Evolutionary conservation across 129 eudicot genomes (phyloP).

Genomic region (Flaveria linearis): DNA sequence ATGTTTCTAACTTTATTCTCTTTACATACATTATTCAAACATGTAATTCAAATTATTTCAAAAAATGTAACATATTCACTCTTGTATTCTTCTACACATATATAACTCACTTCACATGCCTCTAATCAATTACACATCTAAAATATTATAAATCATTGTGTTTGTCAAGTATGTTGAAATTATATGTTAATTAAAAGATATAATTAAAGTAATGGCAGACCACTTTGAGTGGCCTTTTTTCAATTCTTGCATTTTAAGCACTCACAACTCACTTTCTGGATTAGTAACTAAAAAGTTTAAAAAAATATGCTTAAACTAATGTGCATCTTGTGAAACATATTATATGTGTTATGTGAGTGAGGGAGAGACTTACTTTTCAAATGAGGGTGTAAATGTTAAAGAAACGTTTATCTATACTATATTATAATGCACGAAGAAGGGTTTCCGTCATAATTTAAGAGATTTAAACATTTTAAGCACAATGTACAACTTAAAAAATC

Average conservation of each 20-base stretch:
- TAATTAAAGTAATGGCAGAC: slow-evolving; percentile 41
- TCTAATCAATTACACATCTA: not conserved
- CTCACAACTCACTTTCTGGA: slow-evolving; percentile 25
- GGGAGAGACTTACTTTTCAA: slow-evolving; percentile 6
- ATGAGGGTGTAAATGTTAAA: slow-evolving; percentile 1
- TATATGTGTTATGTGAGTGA: too few species aligned
- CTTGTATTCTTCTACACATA: not conserved
- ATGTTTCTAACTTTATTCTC: not conserved
- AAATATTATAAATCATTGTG: slow-evolving; percentile 20
- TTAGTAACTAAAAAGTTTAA: not conserved
- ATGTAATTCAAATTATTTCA: not conserved
- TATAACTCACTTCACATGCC: not conserved
- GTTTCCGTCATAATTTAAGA: too few species aligned
- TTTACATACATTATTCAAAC: not conserved
- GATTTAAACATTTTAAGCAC: too few species aligned
- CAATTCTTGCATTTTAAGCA: slow-evolving; percentile 46
- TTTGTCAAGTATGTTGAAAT: slow-evolving; percentile 23
- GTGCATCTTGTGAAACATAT: not conserved
- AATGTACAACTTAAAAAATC: too few species aligned
- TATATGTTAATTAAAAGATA: slow-evolving; percentile 20
- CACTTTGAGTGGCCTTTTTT: slow-evolving; percentile 42
- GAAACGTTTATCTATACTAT: too few species aligned
- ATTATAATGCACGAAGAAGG: too few species aligned
- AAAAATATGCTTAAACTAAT: not conserved
- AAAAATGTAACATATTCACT: not conserved